phyloP scores from a whole-genome alignment of 2,329 filamentous ascomycete species.

The Cladosporium oxysporum region DNA sequence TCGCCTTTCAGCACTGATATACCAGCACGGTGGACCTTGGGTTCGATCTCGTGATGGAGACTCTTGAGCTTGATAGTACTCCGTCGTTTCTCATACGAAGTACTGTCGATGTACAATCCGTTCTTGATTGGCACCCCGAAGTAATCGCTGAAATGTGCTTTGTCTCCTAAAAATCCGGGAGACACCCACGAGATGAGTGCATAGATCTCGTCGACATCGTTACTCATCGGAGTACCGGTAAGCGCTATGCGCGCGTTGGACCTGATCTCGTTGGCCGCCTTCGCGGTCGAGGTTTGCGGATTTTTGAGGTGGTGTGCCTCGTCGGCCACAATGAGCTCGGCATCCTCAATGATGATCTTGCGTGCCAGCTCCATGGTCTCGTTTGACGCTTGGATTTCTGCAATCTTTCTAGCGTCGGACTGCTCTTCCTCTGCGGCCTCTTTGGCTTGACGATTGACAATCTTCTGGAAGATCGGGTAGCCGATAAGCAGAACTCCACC shows the following conservation, averaged over 20 bases:
- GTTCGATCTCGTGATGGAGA: constrained; percentile 69
- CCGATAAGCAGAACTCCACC: constrained; percentile 78
- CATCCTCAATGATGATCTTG: constrained; percentile 57
- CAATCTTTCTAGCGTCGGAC: not conserved
- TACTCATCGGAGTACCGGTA: constrained; percentile 83
- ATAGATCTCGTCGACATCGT: constrained; percentile 81
- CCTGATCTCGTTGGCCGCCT: constrained; percentile 59
- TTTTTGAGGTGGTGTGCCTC: constrained; percentile 85
- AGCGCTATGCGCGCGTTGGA: constrained; percentile 76
- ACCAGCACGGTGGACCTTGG: constrained; percentile 71
- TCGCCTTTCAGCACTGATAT: constrained; percentile 66
- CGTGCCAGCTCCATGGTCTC: constrained; percentile 43
- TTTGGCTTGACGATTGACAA: constrained; percentile 46
- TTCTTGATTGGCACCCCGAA: constrained; percentile 72
- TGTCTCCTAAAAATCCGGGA: constrained; percentile 71
- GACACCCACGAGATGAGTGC: constrained; percentile 87
- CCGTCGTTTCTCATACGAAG: constrained; percentile 53
- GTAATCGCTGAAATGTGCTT: constrained; percentile 66
- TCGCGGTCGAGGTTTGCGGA: constrained; percentile 52
- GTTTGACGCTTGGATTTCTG: constrained; percentile 16
- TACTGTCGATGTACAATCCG: constrained; percentile 70
- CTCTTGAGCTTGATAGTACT: constrained; percentile 68
- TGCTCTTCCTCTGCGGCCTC: constrained; percentile 49
- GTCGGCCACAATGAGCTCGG: constrained; percentile 78
- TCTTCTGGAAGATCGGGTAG: constrained; percentile 65